These are phyloP conservation scores for Zea mays DNA, from an alignment of 176 grass and related monocot genomes.

Conservation along the genomic window DNA sequence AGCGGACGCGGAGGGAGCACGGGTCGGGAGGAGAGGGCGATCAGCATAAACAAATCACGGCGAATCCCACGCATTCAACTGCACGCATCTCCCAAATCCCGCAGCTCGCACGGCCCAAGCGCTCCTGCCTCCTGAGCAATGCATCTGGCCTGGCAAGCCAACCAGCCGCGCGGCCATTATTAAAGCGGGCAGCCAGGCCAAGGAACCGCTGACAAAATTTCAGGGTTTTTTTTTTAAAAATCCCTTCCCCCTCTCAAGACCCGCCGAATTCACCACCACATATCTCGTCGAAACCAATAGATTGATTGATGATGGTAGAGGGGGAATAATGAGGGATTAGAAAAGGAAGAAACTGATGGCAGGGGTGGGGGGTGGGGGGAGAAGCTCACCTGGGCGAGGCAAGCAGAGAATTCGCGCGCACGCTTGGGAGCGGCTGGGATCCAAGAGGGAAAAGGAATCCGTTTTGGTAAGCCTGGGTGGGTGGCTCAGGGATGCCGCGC, in stretches of 20 bases:
- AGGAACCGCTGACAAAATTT: constrained; percentile 33
- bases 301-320: constrained; percentile 19
- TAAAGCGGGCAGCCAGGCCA: constrained; percentile 34
- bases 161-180: constrained; percentile 45
- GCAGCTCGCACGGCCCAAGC: constrained; percentile 39
- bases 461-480: neutral
- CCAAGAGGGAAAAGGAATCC: constrained; percentile 36
- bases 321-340: constrained; percentile 10
- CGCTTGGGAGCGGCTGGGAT: constrained; percentile 5
- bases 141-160: constrained; percentile 42
- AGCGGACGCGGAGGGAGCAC: constrained; percentile 27
- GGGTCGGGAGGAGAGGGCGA: constrained; percentile 11
- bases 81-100: constrained; percentile 49
- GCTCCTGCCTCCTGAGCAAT: constrained; percentile 34
- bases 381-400: constrained; percentile 42
- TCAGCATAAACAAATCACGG: constrained; percentile 45
- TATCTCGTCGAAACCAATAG: constrained; percentile 34
- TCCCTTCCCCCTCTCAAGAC: neutral
- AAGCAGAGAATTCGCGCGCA: constrained; percentile 22
- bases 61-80: constrained; percentile 51
- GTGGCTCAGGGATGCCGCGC: constrained; percentile 38
- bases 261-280: constrained; percentile 37
- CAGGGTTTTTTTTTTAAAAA: no score
- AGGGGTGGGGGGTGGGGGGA: neutral
- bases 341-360: neutral